Conservation (phyloP, 306 rosid genomes). For the Fragaria vesca region DNA sequence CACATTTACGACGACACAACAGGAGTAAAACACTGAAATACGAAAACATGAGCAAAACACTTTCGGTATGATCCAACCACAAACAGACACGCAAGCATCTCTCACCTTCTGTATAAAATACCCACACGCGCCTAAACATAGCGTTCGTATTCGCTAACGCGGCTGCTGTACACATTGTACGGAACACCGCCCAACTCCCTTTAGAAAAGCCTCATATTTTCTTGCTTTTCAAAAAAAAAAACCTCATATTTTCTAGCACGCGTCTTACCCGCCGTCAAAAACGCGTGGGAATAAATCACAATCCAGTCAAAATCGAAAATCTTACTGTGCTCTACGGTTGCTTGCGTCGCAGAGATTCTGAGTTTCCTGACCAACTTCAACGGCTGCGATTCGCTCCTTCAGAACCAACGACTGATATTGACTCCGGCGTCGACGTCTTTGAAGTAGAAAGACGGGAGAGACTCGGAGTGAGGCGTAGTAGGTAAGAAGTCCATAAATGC, state of each 20-base stretch:
- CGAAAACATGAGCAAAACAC: background rate
- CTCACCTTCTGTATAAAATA: too few relatives aligned
- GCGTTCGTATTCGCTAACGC: too few relatives aligned
- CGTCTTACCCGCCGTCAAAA: background rate
- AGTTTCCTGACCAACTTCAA: background rate
- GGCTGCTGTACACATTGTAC: background rate
- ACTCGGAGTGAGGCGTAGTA: conserved; percentile 7
- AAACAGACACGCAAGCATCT: conserved; percentile 5
- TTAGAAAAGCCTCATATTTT: background rate
- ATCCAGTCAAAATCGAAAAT: background rate
- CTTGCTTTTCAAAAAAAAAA: background rate
- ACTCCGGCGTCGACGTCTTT: background rate
- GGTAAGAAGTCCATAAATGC: conserved; percentile 24
- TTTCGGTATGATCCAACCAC: background rate
- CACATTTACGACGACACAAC: background rate
- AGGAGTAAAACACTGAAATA: background rate
- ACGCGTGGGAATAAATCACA: conserved; percentile 1
- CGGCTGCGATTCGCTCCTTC: conserved; percentile 15
- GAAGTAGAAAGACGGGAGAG: conserved; percentile 8
- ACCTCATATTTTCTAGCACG: background rate
- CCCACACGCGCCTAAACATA: background rate
- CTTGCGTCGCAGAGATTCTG: background rate
- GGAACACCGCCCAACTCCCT: background rate
- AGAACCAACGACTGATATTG: background rate
- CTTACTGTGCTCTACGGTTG: background rate